A percentile compares a stretch with the other conserved stretches of the same genome.
phyloP scores from a whole-genome alignment of 2,329 filamentous ascomycete species.

The Fusarium clavum region DNA sequence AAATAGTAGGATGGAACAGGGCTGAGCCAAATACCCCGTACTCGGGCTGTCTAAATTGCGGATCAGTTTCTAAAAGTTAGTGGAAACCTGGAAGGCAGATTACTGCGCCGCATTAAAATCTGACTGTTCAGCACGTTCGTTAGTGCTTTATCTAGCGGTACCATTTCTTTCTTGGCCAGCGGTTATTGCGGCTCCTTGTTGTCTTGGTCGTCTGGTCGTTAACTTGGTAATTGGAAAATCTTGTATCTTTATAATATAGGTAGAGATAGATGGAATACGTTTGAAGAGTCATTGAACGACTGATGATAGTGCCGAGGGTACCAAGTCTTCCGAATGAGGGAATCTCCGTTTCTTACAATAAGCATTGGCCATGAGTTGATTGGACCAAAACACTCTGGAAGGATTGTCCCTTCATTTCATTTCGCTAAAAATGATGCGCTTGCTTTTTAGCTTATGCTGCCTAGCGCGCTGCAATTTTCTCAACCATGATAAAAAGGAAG shows the following conservation, averaged over 20 bases:
- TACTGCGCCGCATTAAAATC: neutral
- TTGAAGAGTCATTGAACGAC: neutral
- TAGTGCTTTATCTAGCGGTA: neutral
- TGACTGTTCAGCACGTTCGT: neutral
- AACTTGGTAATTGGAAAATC: neutral
- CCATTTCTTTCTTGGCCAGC: neutral
- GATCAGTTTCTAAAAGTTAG: neutral
- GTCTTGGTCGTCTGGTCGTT: neutral
- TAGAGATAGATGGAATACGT: neutral
- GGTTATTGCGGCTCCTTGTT: neutral
- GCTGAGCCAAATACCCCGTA: neutral
- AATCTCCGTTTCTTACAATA: neutral
- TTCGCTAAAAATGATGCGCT: constrained; percentile 5
- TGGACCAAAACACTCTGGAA: constrained; percentile 3
- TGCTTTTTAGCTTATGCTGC: neutral
- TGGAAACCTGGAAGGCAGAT: neutral
- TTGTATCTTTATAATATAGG: neutral
- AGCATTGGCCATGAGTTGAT: neutral
- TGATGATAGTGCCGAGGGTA: neutral
- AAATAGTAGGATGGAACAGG: neutral
- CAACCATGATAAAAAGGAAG: neutral
- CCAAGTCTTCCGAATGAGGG: neutral
- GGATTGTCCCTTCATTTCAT: constrained; percentile 17
- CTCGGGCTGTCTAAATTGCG: neutral
- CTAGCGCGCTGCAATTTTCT: neutral